Percentiles rank a stretch among this genome's conserved stretches.
Evolutionary conservation across 2,329 filamentous ascomycete genomes (phyloP).

Genomic region (Monascus ruber): DNA sequence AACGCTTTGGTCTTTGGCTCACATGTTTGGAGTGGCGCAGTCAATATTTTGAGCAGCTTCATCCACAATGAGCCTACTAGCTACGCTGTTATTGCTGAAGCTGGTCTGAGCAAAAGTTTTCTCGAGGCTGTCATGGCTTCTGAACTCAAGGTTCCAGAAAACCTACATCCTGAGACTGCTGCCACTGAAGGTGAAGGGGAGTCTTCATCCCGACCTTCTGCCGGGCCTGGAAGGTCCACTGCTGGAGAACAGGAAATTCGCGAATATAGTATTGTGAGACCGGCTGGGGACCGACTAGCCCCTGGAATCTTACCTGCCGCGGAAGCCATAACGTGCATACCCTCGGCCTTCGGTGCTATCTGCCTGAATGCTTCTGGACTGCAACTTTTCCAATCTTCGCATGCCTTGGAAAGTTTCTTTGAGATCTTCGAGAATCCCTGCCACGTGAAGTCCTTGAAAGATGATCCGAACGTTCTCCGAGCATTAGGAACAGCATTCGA

Average conservation of each 20-base stretch:
- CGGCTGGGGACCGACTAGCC: slow-evolving; percentile 35
- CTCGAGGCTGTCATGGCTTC: slow-evolving; percentile 62
- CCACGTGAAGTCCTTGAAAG: slow-evolving; percentile 75
- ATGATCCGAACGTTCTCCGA: slow-evolving; percentile 59
- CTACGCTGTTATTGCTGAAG: slow-evolving; percentile 90
- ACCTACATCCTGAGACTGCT: slow-evolving; percentile 15
- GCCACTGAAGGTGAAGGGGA: slow-evolving; percentile 24
- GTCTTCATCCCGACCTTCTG: slow-evolving; percentile 27
- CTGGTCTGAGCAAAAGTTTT: slow-evolving; percentile 76
- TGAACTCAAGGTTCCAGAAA: slow-evolving; percentile 25
- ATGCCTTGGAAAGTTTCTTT: slow-evolving; percentile 75
- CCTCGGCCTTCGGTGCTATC: slow-evolving; percentile 82
- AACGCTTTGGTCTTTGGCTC: slow-evolving; percentile 74
- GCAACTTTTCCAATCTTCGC: slow-evolving; percentile 72
- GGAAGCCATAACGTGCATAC: slow-evolving; percentile 79
- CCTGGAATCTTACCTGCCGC: slow-evolving; percentile 71
- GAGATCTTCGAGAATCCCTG: slow-evolving; percentile 92
- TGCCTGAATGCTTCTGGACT: slow-evolving; percentile 82
- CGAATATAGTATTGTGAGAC: slow-evolving; percentile 20
- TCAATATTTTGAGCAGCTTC: slow-evolving; percentile 86
- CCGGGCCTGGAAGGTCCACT: slow-evolving; percentile 12
- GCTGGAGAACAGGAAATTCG: slow-evolving; percentile 12
- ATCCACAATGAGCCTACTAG: slow-evolving; percentile 98
- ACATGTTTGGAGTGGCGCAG: slow-evolving; percentile 88
- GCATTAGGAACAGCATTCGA: slow-evolving; percentile 79